Conservation (phyloP, 1,284 basidiomycete species). For the Leccinum huronense region DNA sequence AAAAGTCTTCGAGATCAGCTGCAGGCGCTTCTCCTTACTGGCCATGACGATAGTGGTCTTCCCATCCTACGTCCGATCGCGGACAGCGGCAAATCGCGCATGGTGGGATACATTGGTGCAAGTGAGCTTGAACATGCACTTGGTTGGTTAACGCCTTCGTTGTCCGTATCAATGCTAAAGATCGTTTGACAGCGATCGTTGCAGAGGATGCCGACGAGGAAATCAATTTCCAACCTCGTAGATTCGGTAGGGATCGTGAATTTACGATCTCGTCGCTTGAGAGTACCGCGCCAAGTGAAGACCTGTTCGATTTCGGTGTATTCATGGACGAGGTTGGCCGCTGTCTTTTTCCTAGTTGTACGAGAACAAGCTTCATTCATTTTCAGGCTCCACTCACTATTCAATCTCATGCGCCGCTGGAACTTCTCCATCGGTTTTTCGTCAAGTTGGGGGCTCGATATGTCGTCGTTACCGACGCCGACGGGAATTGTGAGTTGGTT, state of each 20-base stretch:
- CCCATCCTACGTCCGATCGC: constrained; percentile 66
- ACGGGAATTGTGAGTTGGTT: constrained; percentile 71
- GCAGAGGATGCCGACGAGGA: constrained; percentile 69
- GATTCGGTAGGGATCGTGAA: constrained; percentile 41
- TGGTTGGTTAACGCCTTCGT: constrained; percentile 48
- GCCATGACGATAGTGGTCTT: constrained; percentile 84
- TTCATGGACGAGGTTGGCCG: constrained; percentile 82
- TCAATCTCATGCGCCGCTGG: constrained; percentile 79
- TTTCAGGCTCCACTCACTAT: constrained; percentile 81
- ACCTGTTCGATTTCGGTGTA: constrained; percentile 81
- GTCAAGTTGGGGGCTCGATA: constrained; percentile 91
- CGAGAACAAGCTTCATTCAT: constrained; percentile 4
- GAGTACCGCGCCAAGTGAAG: constrained; percentile 35
- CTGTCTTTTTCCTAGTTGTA: background rate
- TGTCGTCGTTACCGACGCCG: constrained; percentile 79
- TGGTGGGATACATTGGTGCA: constrained; percentile 91
- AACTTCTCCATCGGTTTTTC: constrained; percentile 90
- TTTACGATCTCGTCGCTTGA: constrained; percentile 58
- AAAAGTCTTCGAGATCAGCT: constrained; percentile 68
- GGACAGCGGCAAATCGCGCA: constrained; percentile 51
- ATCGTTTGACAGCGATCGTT: constrained; percentile 56
- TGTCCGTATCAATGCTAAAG: constrained; percentile 2
- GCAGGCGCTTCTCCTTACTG: constrained; percentile 53
- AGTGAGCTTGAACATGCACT: constrained; percentile 93
- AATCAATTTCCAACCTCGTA: constrained; percentile 62